Evolutionary conservation across 495 filamentous ascomycete species (phyloP).

Genomic region (Talaromyces adpressus): DNA sequence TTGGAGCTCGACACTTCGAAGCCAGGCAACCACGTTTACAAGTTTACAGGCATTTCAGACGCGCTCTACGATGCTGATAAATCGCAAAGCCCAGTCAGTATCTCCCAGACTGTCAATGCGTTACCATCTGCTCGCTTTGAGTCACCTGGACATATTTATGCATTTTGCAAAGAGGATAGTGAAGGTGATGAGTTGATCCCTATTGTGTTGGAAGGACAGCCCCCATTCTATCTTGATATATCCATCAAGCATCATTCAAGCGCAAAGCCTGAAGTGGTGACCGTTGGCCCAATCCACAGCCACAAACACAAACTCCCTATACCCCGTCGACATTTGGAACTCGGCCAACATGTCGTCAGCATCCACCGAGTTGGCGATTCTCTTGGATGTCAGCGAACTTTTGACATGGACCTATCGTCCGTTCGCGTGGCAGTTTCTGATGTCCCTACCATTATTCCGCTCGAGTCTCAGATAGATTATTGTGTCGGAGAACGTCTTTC

Average conservation of each 20-base stretch:
- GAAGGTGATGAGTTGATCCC: conserved; percentile 78
- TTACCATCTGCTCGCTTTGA: conserved; percentile 73
- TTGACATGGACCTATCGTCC: conserved; percentile 56
- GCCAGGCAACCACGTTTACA: conserved; percentile 78
- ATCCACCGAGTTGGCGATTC: conserved; percentile 84
- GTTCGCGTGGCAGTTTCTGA: conserved; percentile 87
- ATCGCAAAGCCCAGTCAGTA: conserved; percentile 49
- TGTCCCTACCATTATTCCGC: conserved; percentile 77
- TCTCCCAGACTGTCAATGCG: conserved; percentile 76
- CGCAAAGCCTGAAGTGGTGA: conserved; percentile 69
- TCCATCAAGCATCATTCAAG: conserved; percentile 85
- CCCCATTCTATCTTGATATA: conserved; percentile 84
- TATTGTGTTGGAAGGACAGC: conserved; percentile 69
- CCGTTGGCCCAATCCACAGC: conserved; percentile 66
- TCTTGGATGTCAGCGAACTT: conserved; percentile 70
- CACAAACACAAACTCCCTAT: conserved; percentile 72
- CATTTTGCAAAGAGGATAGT: conserved; percentile 83
- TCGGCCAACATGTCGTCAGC: conserved; percentile 77
- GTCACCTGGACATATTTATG: conserved; percentile 89
- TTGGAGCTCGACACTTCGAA: conserved; percentile 78
- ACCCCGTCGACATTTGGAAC: conserved; percentile 70
- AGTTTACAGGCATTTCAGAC: conserved; percentile 73
- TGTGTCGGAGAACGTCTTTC: conserved; percentile 92
- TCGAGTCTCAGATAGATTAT: conserved; percentile 84
- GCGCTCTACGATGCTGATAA: conserved; percentile 73